phyloP scores from a whole-genome alignment of 2,329 filamentous ascomycete genomes.

The Diaporthe sp. region DNA sequence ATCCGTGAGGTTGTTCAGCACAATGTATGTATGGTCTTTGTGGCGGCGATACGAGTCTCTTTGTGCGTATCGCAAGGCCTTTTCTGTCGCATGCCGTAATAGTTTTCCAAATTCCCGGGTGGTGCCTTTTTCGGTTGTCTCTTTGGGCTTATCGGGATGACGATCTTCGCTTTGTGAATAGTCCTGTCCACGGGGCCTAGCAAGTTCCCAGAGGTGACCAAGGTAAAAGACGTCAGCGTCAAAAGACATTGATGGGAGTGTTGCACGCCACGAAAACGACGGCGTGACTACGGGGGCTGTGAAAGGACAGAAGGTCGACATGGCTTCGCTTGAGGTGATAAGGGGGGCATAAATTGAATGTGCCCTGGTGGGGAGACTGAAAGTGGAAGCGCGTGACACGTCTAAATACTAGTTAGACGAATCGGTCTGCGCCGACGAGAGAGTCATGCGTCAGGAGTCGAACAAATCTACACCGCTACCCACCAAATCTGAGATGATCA shows the following conservation, averaged over 20 bases:
- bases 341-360: background rate
- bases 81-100: background rate
- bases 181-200: background rate
- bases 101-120: background rate
- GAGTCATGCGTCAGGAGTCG: conserved; percentile 27
- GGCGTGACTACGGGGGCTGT: background rate
- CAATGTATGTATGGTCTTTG: conserved; percentile 10
- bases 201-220: conserved; percentile 1
- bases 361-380: background rate
- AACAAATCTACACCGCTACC: conserved; percentile 19
- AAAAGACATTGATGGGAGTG: conserved; percentile 13
- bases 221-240: background rate
- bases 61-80: background rate
- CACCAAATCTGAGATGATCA: conserved; percentile 1
- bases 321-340: background rate
- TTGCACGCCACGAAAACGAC: background rate
- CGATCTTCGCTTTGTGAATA: background rate
- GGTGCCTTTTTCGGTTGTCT: background rate
- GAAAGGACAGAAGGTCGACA: conserved; percentile 14
- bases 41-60: background rate
- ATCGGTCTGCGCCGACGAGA: conserved; percentile 2
- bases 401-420: conserved; percentile 18
- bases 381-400: background rate
- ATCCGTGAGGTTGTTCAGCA: background rate
- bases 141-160: background rate